Evolutionary conservation across 768 basidiomycete genomes (phyloP), one percentile per base, ranked within the genome.

Genomic region (Boletus edulis): DNA sequence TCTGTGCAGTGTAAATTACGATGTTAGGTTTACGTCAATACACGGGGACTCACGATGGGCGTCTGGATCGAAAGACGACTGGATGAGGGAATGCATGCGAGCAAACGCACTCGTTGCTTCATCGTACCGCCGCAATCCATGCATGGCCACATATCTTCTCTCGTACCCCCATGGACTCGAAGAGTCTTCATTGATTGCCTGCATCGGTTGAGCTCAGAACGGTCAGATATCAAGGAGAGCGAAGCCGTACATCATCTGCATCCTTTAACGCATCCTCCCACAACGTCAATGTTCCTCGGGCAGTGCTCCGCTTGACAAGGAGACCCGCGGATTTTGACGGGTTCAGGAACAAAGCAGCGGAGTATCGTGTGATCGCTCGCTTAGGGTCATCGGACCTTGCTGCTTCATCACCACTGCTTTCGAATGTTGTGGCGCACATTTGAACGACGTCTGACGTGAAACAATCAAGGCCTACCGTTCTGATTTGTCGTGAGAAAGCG

Each of bases 181-280:
- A 11, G 58, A 27, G 5, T 60, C 47, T 20, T 17, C 14, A 4
- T 54, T 17, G 12, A 59, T 42, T 20, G 47, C 58, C 58, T 59
- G 15, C 0, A 0, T 20, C 10, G 14, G 1, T 5, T 0, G 5
- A 10, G 5, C 18, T 37, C 7, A 37, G 24, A 2, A 13, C 1
- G 1, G 6, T 18, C 17, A 18, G 24, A 31, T 2, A 35, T 1
- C 3, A 0, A 13, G 7, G 12, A 14, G 3, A 2, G 5, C 15
- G 15, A 41, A 18, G 2, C 1, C 15, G 17, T 50, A 56, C 63
- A 29, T 54, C 17, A n/a, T 64, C 45, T 15, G 63, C 60, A 15
- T 64, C 62, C 3, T 44, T 37, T 40, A 65, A n/a, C 3, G 59
- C 54, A 17, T 55, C 59, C 3, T 53, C 54, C 53, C 62, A 60